Evolutionary conservation across 495 filamentous ascomycete species (phyloP).

Genomic region (Penicillium fimorum): DNA sequence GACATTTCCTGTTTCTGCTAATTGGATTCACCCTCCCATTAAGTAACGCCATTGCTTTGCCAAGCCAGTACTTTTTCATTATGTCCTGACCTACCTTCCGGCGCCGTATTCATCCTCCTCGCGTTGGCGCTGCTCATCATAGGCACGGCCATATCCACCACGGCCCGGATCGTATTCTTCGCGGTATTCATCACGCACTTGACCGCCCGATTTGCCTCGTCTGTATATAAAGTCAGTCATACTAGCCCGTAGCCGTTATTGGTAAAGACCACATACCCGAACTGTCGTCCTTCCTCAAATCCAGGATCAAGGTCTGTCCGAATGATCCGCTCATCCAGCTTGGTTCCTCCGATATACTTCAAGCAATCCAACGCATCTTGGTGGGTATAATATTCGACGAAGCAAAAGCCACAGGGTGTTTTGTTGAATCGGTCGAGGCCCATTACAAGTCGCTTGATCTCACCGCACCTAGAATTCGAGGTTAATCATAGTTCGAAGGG

Average conservation of each 20-base stretch:
- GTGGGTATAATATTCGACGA: conserved; percentile 98
- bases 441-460: conserved; percentile 98
- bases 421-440: conserved; percentile 94
- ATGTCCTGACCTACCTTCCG: conserved; percentile 40
- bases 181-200: conserved; percentile 96
- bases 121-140: conserved; percentile 61
- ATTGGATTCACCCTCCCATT: conserved; percentile 16
- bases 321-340: conserved; percentile 95
- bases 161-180: conserved; percentile 94
- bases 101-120: conserved; percentile 53
- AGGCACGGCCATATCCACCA: conserved; percentile 76
- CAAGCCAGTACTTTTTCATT: conserved; percentile 21
- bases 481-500: not conserved
- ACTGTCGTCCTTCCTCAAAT: conserved; percentile 93
- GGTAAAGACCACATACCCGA: conserved; percentile 58
- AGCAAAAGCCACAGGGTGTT: conserved; percentile 98
- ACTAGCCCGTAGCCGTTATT: too few species aligned
- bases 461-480: conserved; percentile 63
- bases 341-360: conserved; percentile 99
- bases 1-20: conserved; percentile 26
- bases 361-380: conserved; percentile 94
- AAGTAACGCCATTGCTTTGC: conserved; percentile 38
- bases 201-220: conserved; percentile 87
- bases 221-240: conserved; percentile 35
- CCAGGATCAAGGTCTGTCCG: conserved; percentile 95